These are phyloP conservation scores for Backusella tuberculispora DNA, from an alignment of 192 early-diverging fungal genomes.

Conservation along the genomic window DNA sequence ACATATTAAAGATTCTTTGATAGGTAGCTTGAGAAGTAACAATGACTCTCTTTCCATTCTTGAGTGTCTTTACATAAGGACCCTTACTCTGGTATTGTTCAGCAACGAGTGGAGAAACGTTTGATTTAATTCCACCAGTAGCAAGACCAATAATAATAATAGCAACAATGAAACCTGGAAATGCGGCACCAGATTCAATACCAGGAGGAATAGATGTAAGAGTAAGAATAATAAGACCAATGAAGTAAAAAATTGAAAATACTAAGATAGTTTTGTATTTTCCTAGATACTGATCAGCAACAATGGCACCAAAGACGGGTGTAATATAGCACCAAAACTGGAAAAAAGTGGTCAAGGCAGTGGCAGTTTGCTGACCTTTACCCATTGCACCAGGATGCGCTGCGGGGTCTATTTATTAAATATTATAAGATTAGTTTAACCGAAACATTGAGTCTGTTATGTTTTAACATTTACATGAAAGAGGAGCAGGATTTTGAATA, in stretches of 20 bases:
- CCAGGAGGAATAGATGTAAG: slow-evolving; percentile 62
- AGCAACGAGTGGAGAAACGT: slow-evolving; percentile 45
- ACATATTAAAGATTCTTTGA: slow-evolving; percentile 84
- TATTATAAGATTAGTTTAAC: background rate
- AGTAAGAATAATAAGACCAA: slow-evolving; percentile 66
- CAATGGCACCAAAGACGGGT: slow-evolving; percentile 62
- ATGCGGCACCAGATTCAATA: slow-evolving; percentile 56
- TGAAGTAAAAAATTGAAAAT: slow-evolving; percentile 65
- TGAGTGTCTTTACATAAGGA: slow-evolving; percentile 62
- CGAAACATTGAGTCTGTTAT: background rate
- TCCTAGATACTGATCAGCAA: slow-evolving; percentile 76
- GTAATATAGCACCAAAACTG: slow-evolving; percentile 55
- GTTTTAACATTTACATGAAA: slow-evolving; percentile 32
- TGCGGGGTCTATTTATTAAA: slow-evolving; percentile 31
- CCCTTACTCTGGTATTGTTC: slow-evolving; percentile 65
- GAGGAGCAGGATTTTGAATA: slow-evolving; percentile 32
- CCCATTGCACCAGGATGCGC: slow-evolving; percentile 56
- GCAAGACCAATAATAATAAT: slow-evolving; percentile 76
- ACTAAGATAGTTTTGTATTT: slow-evolving; percentile 76
- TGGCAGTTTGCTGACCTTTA: slow-evolving; percentile 55
- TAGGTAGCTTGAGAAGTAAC: slow-evolving; percentile 71
- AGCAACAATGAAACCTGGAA: slow-evolving; percentile 68
- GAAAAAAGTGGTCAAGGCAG: slow-evolving; percentile 60
- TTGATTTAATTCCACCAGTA: slow-evolving; percentile 78
- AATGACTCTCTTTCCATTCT: slow-evolving; percentile 63